These are phyloP conservation scores for Pythium brassicae DNA, from an alignment of 352 stramenopile species.

Conservation along the genomic window DNA sequence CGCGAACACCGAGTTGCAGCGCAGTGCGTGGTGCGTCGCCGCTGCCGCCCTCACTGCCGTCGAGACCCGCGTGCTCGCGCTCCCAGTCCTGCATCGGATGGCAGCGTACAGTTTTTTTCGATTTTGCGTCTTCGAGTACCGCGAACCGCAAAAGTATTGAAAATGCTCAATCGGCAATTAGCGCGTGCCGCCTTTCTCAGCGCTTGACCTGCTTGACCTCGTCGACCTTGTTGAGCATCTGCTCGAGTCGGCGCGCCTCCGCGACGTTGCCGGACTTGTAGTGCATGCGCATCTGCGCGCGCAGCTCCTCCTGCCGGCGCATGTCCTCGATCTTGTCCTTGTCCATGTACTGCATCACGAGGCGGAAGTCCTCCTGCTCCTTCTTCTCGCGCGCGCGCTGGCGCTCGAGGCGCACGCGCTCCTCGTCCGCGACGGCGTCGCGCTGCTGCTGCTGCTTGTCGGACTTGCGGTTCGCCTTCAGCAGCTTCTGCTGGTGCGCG, in stretches of 20 bases:
- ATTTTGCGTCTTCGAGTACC: no score
- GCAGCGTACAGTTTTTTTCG: no score
- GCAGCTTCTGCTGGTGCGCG: slow-evolving; percentile 86
- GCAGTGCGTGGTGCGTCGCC: slow-evolving; percentile 1
- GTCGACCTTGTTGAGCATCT: slow-evolving; percentile 62
- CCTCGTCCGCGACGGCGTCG: slow-evolving; percentile 43
- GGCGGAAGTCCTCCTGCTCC: slow-evolving; percentile 70
- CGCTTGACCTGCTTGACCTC: slow-evolving; percentile 26
- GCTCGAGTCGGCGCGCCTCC: slow-evolving; percentile 81
- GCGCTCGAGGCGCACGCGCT: slow-evolving; percentile 58
- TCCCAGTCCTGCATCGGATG: no score
- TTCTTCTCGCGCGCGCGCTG: slow-evolving; percentile 45
- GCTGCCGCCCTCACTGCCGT: slow-evolving; percentile 17
- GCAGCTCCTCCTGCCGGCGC: slow-evolving; percentile 78
- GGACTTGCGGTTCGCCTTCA: slow-evolving; percentile 30
- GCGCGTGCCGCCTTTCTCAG: no score
- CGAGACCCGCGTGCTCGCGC: background rate
- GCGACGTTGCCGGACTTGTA: slow-evolving; percentile 87
- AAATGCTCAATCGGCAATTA: no score
- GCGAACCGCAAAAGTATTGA: no score
- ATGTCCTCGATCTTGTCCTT: slow-evolving; percentile 85
- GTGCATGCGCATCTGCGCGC: slow-evolving; percentile 86
- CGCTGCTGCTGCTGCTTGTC: slow-evolving; percentile 24
- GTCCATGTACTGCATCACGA: slow-evolving; percentile 81
- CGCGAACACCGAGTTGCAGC: slow-evolving; percentile 38